These are phyloP conservation scores for Russula griseocarnosa DNA, from an alignment of 768 basidiomycete species.

Conservation along the genomic window DNA sequence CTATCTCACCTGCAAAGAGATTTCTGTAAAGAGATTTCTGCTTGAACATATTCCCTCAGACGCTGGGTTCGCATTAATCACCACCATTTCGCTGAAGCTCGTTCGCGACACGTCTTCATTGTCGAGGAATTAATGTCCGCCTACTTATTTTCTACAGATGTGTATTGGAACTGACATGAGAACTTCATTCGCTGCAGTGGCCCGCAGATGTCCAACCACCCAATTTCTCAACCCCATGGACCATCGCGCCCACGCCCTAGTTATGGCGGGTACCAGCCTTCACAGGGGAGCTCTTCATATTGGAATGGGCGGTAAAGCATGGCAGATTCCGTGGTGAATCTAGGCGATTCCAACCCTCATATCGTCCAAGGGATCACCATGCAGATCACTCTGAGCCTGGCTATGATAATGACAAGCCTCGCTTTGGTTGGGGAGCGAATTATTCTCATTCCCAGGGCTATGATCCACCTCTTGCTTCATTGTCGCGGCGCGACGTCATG, in stretches of 20 bases:
- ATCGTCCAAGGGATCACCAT: conserved; percentile 34
- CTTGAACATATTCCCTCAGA: neutral
- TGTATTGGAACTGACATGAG: conserved; percentile 10
- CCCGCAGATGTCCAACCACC: conserved; percentile 30
- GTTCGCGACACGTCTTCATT: conserved; percentile 11
- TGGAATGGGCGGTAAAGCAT: conserved; percentile 41
- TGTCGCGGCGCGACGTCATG: conserved; percentile 36
- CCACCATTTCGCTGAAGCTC: neutral
- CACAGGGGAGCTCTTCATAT: conserved; percentile 37
- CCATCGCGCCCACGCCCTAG: conserved; percentile 41
- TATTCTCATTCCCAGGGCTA: conserved; percentile 29
- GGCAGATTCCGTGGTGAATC: conserved; percentile 36
- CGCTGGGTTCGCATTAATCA: conserved; percentile 3
- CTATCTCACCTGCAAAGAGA: neutral
- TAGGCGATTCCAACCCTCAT: conserved; percentile 47
- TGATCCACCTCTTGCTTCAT: conserved; percentile 33
- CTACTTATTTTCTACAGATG: neutral
- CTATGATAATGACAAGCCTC: conserved; percentile 17
- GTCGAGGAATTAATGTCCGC: conserved; percentile 1
- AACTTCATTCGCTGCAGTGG: conserved; percentile 18
- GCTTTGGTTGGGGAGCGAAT: conserved; percentile 11
- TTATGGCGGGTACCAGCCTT: conserved; percentile 52
- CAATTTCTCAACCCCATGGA: conserved; percentile 49
- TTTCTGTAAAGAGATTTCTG: neutral
- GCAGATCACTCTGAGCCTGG: conserved; percentile 20